A percentile compares a stretch with the other conserved stretches of the same genome.
phyloP scores from a whole-genome alignment of 2,329 filamentous ascomycete genomes.

The Aspergillus sp. region DNA sequence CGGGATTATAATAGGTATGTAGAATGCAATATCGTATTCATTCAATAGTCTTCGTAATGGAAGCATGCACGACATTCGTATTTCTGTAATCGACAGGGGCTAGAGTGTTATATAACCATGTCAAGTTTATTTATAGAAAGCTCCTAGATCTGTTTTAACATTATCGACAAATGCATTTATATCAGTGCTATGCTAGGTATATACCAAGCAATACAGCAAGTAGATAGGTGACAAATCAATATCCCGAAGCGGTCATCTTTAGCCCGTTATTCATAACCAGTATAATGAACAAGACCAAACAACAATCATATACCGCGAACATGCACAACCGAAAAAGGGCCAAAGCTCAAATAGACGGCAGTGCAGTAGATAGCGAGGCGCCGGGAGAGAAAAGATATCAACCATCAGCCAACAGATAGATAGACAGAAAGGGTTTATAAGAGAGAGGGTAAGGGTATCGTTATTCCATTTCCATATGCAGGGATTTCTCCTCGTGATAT shows the following conservation, averaged over 20 bases:
- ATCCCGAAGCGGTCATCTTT: not conserved
- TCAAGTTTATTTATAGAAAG: not conserved
- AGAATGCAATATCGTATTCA: not conserved
- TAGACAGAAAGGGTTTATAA: not conserved
- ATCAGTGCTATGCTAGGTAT: not conserved
- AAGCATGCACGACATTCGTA: not conserved
- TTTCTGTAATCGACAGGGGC: not conserved
- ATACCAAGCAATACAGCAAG: not conserved
- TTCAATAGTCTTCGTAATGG: too few relatives aligned
- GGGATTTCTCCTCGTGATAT: too few relatives aligned
- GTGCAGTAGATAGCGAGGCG: too few relatives aligned
- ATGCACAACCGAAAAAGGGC: not conserved
- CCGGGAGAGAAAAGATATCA: too few relatives aligned
- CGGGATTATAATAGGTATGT: not conserved
- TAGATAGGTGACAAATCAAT: not conserved
- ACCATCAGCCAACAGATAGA: not conserved
- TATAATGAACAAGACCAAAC: not conserved
- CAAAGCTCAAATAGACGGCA: not conserved
- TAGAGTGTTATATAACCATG: not conserved
- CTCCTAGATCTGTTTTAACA: not conserved
- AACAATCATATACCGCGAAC: not conserved
- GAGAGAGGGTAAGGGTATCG: not conserved
- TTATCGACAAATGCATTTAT: not conserved
- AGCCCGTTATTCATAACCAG: not conserved
- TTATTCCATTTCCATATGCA: not conserved